These are phyloP conservation scores for Diplosphaera chodatii DNA, from an alignment of 139 green algal genomes.

Conservation along the genomic window DNA sequence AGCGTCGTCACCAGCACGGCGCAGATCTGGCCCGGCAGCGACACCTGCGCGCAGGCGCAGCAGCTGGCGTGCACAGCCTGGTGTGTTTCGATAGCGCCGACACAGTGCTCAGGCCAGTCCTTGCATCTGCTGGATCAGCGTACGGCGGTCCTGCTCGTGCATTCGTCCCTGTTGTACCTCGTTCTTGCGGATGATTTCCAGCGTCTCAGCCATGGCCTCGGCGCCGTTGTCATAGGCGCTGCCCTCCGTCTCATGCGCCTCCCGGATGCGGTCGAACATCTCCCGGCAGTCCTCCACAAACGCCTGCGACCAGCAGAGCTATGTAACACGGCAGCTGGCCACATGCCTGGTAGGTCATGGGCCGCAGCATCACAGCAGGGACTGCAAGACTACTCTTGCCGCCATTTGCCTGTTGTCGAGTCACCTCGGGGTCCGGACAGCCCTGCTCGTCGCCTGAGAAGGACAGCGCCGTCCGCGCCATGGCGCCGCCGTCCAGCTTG, in stretches of 20 bases:
- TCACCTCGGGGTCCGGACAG: conserved; percentile 48
- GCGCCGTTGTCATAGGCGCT: conserved; percentile 36
- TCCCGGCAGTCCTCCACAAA: conserved; percentile 47
- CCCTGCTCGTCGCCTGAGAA: conserved; percentile 67
- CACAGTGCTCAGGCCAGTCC: no score
- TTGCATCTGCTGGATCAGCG: no score
- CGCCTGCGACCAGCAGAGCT: no score
- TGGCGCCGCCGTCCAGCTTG: conserved; percentile 55
- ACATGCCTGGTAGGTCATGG: no score
- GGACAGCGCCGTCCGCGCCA: conserved; percentile 57
- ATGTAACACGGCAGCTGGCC: no score
- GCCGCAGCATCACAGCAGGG: no score
- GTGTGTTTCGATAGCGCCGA: no score
- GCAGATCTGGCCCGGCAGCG: conserved; percentile 79
- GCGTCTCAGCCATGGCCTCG: conserved; percentile 62
- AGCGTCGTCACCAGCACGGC: conserved; percentile 81
- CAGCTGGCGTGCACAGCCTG: conserved; percentile 3
- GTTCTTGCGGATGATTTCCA: conserved; percentile 76
- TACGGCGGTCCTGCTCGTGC: no score
- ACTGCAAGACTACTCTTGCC: no score
- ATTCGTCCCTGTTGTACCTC: no score
- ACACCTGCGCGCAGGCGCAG: conserved; percentile 35
- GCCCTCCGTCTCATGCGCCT: not conserved
- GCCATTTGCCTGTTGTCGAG: no score
- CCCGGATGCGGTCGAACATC: not conserved